phyloP scores from a whole-genome alignment of 139 green algal species.

The Chlamydomonas urium region DNA sequence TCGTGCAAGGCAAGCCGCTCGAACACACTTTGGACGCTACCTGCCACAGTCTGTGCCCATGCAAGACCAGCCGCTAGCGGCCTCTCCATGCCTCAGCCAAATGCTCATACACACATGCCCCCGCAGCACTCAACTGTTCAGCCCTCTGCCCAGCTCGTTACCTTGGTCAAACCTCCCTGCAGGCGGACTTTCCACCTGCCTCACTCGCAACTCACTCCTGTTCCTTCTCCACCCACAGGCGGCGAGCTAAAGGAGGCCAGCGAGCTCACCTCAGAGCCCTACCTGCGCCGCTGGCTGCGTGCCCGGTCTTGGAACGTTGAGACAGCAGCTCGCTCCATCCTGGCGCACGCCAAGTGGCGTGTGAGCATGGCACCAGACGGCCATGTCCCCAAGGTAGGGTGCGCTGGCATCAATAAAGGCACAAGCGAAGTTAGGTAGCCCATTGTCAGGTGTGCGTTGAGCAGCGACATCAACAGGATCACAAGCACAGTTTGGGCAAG shows the following conservation, averaged over 20 bases:
- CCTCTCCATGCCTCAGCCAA: too few relatives aligned
- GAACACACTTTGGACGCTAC: too few relatives aligned
- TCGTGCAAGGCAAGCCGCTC: too few relatives aligned
- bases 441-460: background rate
- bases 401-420: background rate
- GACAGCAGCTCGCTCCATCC: slow-evolving; percentile 7
- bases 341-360: slow-evolving; percentile 33
- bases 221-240: too few relatives aligned
- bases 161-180: too few relatives aligned
- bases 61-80: too few relatives aligned
- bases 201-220: too few relatives aligned
- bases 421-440: background rate
- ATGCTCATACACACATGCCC: too few relatives aligned
- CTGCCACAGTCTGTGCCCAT: too few relatives aligned
- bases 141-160: too few relatives aligned
- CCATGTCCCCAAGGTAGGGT: slow-evolving; percentile 8
- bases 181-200: too few relatives aligned
- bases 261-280: slow-evolving; percentile 22
- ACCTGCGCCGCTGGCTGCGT: slow-evolving; percentile 36
- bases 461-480: background rate
- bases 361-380: slow-evolving; percentile 23
- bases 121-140: too few relatives aligned
- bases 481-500: background rate
- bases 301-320: slow-evolving; percentile 31
- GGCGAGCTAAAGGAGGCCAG: slow-evolving; percentile 23